Percentiles rank a stretch among this genome's conserved stretches.
phyloP scores from a whole-genome alignment of 2,329 filamentous ascomycete genomes.

The Microsporum ferrugineum region DNA sequence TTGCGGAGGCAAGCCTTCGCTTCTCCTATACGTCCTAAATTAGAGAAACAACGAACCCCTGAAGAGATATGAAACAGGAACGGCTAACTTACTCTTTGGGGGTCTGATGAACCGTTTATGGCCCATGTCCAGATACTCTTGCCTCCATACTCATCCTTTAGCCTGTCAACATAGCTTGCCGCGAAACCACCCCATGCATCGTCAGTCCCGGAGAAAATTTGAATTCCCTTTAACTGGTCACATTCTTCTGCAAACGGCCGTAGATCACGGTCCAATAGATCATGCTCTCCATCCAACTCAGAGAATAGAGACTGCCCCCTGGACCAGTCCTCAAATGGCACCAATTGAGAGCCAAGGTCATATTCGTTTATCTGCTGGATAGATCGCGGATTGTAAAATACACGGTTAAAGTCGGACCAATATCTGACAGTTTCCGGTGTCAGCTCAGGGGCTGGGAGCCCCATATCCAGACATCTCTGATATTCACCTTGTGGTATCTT shows the following conservation, averaged over 20 bases:
- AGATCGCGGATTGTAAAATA: conserved; percentile 85
- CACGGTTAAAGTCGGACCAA: conserved; percentile 90
- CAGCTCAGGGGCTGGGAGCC: conserved; percentile 51
- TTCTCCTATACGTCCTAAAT: conserved; percentile 34
- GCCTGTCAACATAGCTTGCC: conserved; percentile 58
- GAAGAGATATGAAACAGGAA: conserved; percentile 29
- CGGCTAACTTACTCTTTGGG: conserved; percentile 9
- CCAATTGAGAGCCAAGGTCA: conserved; percentile 65
- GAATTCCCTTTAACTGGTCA: conserved; percentile 80
- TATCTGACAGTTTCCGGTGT: conserved; percentile 67
- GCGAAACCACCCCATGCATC: conserved; percentile 76
- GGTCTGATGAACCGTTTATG: conserved; percentile 40
- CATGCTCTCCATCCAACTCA: conserved; percentile 64
- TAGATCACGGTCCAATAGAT: conserved; percentile 81
- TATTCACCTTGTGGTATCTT: conserved; percentile 62
- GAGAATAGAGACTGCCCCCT: conserved; percentile 65
- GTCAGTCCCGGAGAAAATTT: conserved; percentile 60
- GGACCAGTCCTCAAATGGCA: conserved; percentile 69
- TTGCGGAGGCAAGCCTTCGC: conserved; percentile 54
- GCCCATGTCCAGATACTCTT: conserved; percentile 79
- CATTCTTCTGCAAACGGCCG: conserved; percentile 84
- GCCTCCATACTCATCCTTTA: conserved; percentile 88
- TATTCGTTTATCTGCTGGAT: conserved; percentile 80
- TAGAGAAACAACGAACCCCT: background rate
- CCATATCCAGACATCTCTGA: conserved; percentile 66